A percentile compares a stretch with the other conserved stretches of the same genome.
Evolutionary conservation across 1,284 basidiomycete species (phyloP).

Genomic region (Tylopilus sp.): DNA sequence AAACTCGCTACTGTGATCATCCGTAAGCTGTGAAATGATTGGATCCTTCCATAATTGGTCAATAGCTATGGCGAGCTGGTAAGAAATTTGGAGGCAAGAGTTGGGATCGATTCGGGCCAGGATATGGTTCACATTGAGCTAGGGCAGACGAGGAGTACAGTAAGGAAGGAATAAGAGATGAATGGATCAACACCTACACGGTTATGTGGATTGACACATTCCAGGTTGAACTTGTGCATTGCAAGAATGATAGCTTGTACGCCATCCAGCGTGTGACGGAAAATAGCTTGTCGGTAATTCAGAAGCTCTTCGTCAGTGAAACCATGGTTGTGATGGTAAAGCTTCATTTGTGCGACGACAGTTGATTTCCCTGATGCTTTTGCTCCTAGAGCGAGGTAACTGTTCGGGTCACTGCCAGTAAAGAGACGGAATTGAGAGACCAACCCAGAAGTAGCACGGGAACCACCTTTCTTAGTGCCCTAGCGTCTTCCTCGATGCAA

Average conservation of each 20-base stretch:
- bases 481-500: conserved; percentile 78
- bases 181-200: conserved; percentile 50
- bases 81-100: conserved; percentile 47
- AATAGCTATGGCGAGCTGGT: conserved; percentile 83
- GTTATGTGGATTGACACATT: conserved; percentile 86
- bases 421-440: conserved; percentile 41
- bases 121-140: conserved; percentile 70
- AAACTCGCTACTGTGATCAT: conserved; percentile 84
- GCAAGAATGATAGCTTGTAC: conserved; percentile 84
- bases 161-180: not conserved
- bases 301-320: not conserved
- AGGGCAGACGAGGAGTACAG: conserved; percentile 27
- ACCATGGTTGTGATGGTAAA: not conserved
- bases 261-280: conserved; percentile 84
- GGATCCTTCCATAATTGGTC: conserved; percentile 92
- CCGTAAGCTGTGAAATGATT: conserved; percentile 88
- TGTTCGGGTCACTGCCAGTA: not conserved
- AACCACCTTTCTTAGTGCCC: conserved; percentile 79
- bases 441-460: conserved; percentile 93
- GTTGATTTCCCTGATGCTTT: not conserved
- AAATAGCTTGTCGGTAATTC: not conserved
- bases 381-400: not conserved
- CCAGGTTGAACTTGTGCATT: conserved; percentile 37
- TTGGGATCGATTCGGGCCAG: conserved; percentile 54
- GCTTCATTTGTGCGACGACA: not conserved